These are phyloP conservation scores for Pythium oligandrum DNA, from an alignment of 352 stramenopile genomes.

Conservation along the genomic window DNA sequence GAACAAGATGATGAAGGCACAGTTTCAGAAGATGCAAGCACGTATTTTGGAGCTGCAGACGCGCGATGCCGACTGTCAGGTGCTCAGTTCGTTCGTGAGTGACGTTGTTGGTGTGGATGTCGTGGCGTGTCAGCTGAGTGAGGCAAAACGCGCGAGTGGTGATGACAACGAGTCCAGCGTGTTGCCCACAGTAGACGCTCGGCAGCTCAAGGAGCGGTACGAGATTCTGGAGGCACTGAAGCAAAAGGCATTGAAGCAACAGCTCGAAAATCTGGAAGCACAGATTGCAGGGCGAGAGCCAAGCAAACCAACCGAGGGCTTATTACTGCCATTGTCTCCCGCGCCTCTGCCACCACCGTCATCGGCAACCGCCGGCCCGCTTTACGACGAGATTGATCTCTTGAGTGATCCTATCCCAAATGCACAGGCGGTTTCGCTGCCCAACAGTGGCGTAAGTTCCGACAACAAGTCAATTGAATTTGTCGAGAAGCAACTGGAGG, in stretches of 20 bases:
- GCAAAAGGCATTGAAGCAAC: conserved; percentile 29
- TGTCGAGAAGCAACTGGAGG: conserved; percentile 29
- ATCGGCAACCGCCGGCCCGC: conserved; percentile 12
- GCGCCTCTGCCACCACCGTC: conserved; percentile 3
- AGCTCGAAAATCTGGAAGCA: conserved; percentile 17
- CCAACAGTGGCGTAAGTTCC: no score
- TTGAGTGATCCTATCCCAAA: conserved; percentile 18
- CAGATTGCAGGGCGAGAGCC: conserved; percentile 2
- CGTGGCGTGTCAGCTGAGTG: conserved; percentile 31
- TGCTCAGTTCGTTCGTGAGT: conserved; percentile 52
- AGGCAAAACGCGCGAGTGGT: conserved; percentile 9
- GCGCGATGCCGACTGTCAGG: conserved; percentile 38
- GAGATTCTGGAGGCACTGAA: conserved; percentile 36
- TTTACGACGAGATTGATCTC: conserved; percentile 61
- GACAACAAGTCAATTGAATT: no score
- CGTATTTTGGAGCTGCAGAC: conserved; percentile 30
- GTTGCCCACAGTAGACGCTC: conserved; percentile 35
- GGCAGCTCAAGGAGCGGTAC: conserved; percentile 45
- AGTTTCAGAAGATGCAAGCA: conserved; percentile 76
- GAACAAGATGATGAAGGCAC: conserved; percentile 84
- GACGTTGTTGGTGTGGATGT: conserved; percentile 72
- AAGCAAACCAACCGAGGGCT: neutral
- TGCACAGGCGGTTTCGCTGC: neutral
- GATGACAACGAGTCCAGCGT: conserved; percentile 1
- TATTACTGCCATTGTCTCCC: conserved; percentile 40